Conservation (phyloP, 2,329 filamentous ascomycete genomes). For the Aspergillus sp. region DNA sequence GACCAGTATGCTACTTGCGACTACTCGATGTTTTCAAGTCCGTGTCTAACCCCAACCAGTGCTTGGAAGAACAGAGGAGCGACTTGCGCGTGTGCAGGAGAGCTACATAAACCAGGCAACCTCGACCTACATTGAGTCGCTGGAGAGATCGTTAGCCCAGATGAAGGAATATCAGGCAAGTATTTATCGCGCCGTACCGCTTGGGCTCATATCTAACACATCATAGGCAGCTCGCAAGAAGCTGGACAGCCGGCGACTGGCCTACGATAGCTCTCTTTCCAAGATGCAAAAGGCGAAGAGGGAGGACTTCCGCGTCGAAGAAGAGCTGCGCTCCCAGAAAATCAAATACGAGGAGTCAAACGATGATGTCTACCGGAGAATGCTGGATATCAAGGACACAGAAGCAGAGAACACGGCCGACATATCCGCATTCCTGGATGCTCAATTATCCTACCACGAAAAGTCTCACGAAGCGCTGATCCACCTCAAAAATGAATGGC, state of each 20-base stretch:
- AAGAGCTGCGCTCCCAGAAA: constrained; percentile 82
- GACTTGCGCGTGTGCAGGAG: constrained; percentile 76
- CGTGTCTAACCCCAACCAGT: no score
- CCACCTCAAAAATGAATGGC: constrained; percentile 61
- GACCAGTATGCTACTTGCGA: constrained; percentile 52
- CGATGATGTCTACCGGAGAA: constrained; percentile 82
- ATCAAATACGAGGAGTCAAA: constrained; percentile 93
- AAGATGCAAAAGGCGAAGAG: constrained; percentile 92
- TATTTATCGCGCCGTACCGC: no score
- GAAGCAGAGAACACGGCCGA: constrained; percentile 76
- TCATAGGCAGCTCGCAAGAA: constrained; percentile 78
- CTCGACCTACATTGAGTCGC: constrained; percentile 77
- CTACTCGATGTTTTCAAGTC: no score
- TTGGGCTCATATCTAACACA: no score
- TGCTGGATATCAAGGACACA: constrained; percentile 93
- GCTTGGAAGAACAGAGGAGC: constrained; percentile 79
- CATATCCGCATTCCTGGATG: constrained; percentile 71
- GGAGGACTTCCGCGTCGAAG: constrained; percentile 86
- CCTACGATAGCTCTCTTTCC: constrained; percentile 78
- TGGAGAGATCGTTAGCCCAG: constrained; percentile 80
- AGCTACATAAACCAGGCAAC: constrained; percentile 69
- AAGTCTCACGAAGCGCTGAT: constrained; percentile 75
- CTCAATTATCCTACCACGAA: constrained; percentile 85
- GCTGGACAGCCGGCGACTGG: constrained; percentile 78
- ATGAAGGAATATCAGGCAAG: constrained; percentile 95